These are phyloP conservation scores for Mycena pura DNA, from an alignment of 768 basidiomycete genomes.

Conservation along the genomic window DNA sequence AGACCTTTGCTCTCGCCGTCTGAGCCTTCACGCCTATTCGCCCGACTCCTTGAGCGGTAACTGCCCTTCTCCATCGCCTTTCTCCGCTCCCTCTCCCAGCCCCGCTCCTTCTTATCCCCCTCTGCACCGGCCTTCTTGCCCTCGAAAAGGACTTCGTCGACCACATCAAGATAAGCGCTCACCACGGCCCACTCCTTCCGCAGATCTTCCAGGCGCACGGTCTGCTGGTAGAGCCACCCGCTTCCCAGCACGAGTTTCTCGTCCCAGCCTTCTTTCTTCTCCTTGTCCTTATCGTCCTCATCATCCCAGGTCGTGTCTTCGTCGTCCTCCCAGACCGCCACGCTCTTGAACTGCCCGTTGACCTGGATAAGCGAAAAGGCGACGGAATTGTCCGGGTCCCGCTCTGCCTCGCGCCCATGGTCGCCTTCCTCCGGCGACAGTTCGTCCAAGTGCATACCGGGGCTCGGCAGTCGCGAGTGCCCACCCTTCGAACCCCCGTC, in stretches of 20 bases:
- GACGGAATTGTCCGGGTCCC: constrained; percentile 68
- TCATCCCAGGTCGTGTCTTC: constrained; percentile 56
- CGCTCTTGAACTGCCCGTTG: constrained; percentile 64
- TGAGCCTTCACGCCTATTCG: constrained; percentile 57
- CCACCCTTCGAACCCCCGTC: constrained; percentile 58
- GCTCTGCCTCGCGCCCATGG: constrained; percentile 34
- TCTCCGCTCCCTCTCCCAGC: constrained; percentile 56
- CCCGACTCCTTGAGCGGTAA: constrained; percentile 47
- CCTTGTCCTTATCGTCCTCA: constrained; percentile 54
- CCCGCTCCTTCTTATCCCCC: constrained; percentile 47
- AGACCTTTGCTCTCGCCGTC: constrained; percentile 26
- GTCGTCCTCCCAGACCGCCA: constrained; percentile 88
- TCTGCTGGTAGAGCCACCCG: constrained; percentile 83
- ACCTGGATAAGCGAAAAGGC: constrained; percentile 75
- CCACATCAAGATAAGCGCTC: constrained; percentile 70
- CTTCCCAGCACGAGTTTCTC: constrained; percentile 80
- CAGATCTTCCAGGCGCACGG: constrained; percentile 61
- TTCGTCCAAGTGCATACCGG: constrained; percentile 39
- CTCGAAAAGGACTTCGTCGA: constrained; percentile 80
- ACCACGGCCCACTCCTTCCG: constrained; percentile 64
- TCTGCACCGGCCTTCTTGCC: constrained; percentile 55
- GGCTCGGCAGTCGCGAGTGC: constrained; percentile 55
- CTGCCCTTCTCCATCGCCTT: constrained; percentile 52
- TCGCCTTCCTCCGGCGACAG: constrained; percentile 48
- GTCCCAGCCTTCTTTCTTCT: constrained; percentile 80